Percentiles rank a stretch among this genome's conserved stretches.
Conservation (phyloP, 2,329 filamentous ascomycete species). For the Xylaria polymorpha region DNA sequence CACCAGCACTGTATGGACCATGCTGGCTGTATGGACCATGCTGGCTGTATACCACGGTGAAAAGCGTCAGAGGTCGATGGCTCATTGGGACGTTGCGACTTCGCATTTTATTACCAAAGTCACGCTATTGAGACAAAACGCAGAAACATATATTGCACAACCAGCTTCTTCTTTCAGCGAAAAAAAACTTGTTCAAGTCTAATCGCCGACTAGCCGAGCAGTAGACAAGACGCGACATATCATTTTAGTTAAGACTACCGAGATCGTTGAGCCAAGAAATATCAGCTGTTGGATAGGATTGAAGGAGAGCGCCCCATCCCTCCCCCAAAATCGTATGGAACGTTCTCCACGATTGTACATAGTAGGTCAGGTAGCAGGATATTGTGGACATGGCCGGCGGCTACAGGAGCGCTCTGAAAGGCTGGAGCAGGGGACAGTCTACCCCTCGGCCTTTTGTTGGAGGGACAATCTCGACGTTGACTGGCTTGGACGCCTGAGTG, state of each 20-base stretch:
- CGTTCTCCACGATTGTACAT: constrained; percentile 45
- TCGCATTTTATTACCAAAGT: constrained; percentile 39
- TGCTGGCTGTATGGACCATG: constrained; percentile 17
- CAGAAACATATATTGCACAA: constrained; percentile 24
- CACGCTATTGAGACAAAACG: constrained; percentile 29
- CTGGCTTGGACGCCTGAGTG: constrained; percentile 41
- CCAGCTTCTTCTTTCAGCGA: constrained; percentile 36
- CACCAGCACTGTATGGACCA: constrained; percentile 20
- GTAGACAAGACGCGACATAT: constrained; percentile 34
- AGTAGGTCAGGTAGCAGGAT: constrained; percentile 36
- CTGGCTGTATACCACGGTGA: constrained; percentile 17
- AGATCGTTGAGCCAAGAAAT: constrained; percentile 41
- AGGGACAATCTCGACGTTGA: constrained; percentile 46
- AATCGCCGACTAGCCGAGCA: constrained; percentile 39
- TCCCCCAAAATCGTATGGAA: constrained; percentile 44
- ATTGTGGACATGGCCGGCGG: constrained; percentile 52
- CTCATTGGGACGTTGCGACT: constrained; percentile 22
- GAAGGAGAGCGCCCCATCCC: constrained; percentile 39
- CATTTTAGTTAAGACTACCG: constrained; percentile 35
- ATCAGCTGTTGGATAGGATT: constrained; percentile 40
- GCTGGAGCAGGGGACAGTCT: constrained; percentile 52
- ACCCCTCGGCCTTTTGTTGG: constrained; percentile 46
- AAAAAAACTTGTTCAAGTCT: constrained; percentile 27
- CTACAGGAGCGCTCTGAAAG: constrained; percentile 58
- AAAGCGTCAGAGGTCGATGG: neutral